Evolutionary conservation across 768 basidiomycete species (phyloP).

Genomic region (Favolaschia claudopus): DNA sequence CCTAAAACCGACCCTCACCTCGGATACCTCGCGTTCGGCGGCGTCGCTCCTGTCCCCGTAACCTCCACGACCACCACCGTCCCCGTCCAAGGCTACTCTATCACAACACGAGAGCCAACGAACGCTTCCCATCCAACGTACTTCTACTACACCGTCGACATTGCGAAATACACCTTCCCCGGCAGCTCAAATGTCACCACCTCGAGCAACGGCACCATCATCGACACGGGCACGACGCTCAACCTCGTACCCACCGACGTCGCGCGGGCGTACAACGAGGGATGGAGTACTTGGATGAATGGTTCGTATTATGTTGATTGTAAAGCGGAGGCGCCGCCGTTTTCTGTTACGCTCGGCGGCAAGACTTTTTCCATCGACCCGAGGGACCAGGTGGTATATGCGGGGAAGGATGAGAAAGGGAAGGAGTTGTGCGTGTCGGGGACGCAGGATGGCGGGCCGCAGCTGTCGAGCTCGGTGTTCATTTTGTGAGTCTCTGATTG

Average conservation of each 20-base stretch:
- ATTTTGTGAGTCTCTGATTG: conserved; percentile 32
- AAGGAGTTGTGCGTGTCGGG: conserved; percentile 23
- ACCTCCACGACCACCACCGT: conserved; percentile 16
- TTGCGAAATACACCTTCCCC: conserved; percentile 23
- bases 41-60: conserved; percentile 27
- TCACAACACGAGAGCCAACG: conserved; percentile 10
- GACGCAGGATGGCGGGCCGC: conserved; percentile 28
- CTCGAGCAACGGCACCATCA: conserved; percentile 11
- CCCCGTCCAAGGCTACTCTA: conserved; percentile 27
- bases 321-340: conserved; percentile 25
- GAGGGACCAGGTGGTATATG: conserved; percentile 23
- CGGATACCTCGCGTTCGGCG: conserved; percentile 31
- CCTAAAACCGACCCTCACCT: conserved; percentile 19
- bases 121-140: conserved; percentile 6
- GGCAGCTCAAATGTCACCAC: conserved; percentile 9
- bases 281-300: conserved; percentile 11
- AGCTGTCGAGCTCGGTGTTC: conserved; percentile 17
- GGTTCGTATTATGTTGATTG: conserved; percentile 27
- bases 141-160: conserved; percentile 26
- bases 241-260: conserved; percentile 28
- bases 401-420: conserved; percentile 16
- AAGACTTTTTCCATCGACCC: conserved; percentile 24
- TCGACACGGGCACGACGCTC: conserved; percentile 30
- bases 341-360: conserved; percentile 25
- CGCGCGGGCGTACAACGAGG: conserved; percentile 25